Conservation (phyloP, 805 yeast genomes). For the Pichia californica region DNA sequence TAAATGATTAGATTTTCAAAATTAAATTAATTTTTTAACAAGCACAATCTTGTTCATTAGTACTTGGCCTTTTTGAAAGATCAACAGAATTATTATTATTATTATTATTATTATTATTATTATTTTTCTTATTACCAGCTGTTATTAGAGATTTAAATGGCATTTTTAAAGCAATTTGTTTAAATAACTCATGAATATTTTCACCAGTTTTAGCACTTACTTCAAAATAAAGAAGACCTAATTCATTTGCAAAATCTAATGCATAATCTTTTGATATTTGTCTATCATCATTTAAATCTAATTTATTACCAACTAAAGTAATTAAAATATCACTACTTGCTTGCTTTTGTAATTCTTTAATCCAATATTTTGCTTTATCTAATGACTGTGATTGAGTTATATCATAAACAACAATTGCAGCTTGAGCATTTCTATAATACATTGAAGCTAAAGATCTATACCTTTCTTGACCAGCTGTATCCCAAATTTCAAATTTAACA, state of each 20-base stretch:
- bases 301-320: constrained; percentile 76
- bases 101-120: constrained; percentile 2
- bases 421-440: constrained; percentile 77
- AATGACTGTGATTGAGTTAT: constrained; percentile 64
- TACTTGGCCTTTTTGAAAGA: constrained; percentile 26
- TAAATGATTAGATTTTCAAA: not conserved
- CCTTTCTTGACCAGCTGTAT: constrained; percentile 64
- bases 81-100: constrained; percentile 25
- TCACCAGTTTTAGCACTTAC: constrained; percentile 56
- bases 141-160: constrained; percentile 29
- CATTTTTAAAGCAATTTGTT: constrained; percentile 43
- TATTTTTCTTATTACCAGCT: constrained; percentile 6
- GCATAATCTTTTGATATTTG: constrained; percentile 33
- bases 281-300: constrained; percentile 51
- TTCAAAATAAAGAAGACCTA: constrained; percentile 43
- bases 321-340: constrained; percentile 70
- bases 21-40: constrained; percentile 13
- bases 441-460: constrained; percentile 74
- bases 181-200: constrained; percentile 42
- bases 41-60: constrained; percentile 29
- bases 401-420: constrained; percentile 74
- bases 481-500: constrained; percentile 78
- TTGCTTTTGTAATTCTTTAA: constrained; percentile 74
- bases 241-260: constrained; percentile 50
- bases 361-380: constrained; percentile 69